These are phyloP conservation scores for Parafenestella ontariensis DNA, from an alignment of 2,329 filamentous ascomycete genomes.

Conservation along the genomic window DNA sequence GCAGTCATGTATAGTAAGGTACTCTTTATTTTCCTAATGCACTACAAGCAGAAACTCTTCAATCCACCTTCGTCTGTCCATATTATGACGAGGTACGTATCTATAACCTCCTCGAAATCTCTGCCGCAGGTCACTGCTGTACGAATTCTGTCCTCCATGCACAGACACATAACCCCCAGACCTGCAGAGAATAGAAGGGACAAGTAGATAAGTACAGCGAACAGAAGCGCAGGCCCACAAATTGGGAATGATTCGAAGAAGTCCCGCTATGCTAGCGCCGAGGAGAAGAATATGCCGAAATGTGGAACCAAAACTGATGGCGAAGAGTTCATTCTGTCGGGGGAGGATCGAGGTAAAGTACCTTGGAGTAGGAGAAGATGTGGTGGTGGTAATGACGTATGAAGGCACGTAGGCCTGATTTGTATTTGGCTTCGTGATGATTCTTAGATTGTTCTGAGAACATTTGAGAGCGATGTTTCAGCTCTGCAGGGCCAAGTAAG, in stretches of 20 bases:
- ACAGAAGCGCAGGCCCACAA: conserved; percentile 14
- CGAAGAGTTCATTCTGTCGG: conserved; percentile 26
- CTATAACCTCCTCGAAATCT: conserved; percentile 27
- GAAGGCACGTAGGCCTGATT: conserved; percentile 39
- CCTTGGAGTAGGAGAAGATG: conserved; percentile 25
- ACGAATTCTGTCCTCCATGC: conserved; percentile 24
- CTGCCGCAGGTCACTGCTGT: conserved; percentile 24
- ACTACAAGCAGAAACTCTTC: conserved; percentile 28
- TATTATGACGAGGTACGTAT: conserved; percentile 37
- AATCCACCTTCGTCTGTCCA: conserved; percentile 31
- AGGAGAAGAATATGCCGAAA: conserved; percentile 8
- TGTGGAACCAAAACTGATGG: conserved; percentile 7
- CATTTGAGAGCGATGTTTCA: conserved; percentile 36
- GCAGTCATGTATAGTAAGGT: conserved; percentile 8
- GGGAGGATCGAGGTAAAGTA: conserved; percentile 21
- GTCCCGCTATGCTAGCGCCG: conserved; percentile 6
- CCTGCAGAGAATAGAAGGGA: conserved; percentile 38
- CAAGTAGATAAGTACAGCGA: conserved; percentile 32
- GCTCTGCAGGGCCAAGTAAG: conserved; percentile 38
- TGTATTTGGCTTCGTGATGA: conserved; percentile 44
- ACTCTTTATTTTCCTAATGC: conserved; percentile 34
- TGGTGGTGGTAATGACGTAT: conserved; percentile 28
- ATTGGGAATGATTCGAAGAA: conserved; percentile 9
- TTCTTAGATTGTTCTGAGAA: conserved; percentile 40
- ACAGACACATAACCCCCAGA: conserved; percentile 19